Conservation (phyloP, 2,329 filamentous ascomycete species). For the Fusarium albosuccineum region DNA sequence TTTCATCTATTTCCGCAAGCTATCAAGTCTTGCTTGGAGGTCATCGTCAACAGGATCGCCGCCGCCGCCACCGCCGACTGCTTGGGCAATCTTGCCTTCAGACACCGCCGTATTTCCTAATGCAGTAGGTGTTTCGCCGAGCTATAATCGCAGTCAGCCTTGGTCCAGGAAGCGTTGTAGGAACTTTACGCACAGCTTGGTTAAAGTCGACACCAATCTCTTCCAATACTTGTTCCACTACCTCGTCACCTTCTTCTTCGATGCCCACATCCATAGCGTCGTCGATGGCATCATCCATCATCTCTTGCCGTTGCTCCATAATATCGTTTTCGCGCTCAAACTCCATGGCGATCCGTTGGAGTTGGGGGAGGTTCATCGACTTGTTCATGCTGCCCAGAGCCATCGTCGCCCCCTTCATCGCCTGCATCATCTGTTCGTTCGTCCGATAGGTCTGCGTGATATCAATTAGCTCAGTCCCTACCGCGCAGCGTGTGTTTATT, state of each 20-base stretch:
- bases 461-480: neutral
- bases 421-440: conserved; percentile 99
- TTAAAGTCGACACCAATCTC: conserved; percentile 96
- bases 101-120: conserved; percentile 79
- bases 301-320: conserved; percentile 98
- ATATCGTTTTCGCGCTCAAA: conserved; percentile 99
- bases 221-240: conserved; percentile 95
- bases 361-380: conserved; percentile 94
- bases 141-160: conserved; percentile 62
- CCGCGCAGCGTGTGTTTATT: neutral
- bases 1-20: conserved; percentile 71
- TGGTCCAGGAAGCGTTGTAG: conserved; percentile 43
- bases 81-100: conserved; percentile 86
- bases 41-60: conserved; percentile 84
- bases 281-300: conserved; percentile 99
- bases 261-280: conserved; percentile 92
- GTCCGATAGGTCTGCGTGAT: conserved; percentile 85
- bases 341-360: conserved; percentile 98
- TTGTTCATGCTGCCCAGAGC: conserved; percentile 97
- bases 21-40: conserved; percentile 92
- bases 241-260: conserved; percentile 96
- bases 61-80: conserved; percentile 73
- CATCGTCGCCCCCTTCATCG: conserved; percentile 97
- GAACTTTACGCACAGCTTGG: conserved; percentile 76
- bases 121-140: conserved; percentile 91